A percentile compares a stretch with the other conserved stretches of the same genome.
phyloP scores from a whole-genome alignment of 2,329 filamentous ascomycete genomes.

The Paraphaeosphaeria sporulosa region DNA sequence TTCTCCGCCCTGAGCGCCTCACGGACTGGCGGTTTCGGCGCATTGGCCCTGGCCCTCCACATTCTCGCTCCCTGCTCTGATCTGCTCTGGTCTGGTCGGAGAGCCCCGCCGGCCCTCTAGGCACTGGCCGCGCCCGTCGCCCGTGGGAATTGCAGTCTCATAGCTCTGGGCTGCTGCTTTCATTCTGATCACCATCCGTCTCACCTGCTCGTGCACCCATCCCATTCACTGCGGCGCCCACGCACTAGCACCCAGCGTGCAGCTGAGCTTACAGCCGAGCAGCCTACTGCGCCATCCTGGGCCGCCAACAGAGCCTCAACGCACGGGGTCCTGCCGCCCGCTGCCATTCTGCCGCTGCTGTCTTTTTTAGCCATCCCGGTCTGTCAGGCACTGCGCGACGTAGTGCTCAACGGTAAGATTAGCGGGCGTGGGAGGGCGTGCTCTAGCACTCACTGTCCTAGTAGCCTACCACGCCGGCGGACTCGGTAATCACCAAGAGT shows the following conservation, averaged over 20 bases:
- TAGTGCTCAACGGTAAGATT: conserved; percentile 42
- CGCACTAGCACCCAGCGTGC: conserved; percentile 31
- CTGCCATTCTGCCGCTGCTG: conserved; percentile 26
- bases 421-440: conserved; percentile 38
- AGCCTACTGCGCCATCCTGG: conserved; percentile 39
- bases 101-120: conserved; percentile 32
- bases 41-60: conserved; percentile 44
- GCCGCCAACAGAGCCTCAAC: conserved; percentile 40
- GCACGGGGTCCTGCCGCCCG: conserved; percentile 28
- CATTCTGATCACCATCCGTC: conserved; percentile 34
- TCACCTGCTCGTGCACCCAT: conserved; percentile 27
- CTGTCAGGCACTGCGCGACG: conserved; percentile 45
- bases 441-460: conserved; percentile 37
- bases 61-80: conserved; percentile 38
- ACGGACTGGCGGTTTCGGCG: conserved; percentile 44
- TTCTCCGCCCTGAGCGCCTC: conserved; percentile 32
- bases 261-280: conserved; percentile 43
- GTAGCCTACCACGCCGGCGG: conserved; percentile 43
- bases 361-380: conserved; percentile 29
- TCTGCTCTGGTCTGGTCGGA: conserved; percentile 32
- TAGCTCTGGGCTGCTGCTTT: conserved; percentile 31
- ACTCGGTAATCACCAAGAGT: conserved; percentile 30
- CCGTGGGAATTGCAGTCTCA: conserved; percentile 27
- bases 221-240: conserved; percentile 22
- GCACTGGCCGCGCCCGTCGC: conserved; percentile 30